phyloP scores from a whole-genome alignment of 805 yeast genomes.

The Schwanniomyces sp. region DNA sequence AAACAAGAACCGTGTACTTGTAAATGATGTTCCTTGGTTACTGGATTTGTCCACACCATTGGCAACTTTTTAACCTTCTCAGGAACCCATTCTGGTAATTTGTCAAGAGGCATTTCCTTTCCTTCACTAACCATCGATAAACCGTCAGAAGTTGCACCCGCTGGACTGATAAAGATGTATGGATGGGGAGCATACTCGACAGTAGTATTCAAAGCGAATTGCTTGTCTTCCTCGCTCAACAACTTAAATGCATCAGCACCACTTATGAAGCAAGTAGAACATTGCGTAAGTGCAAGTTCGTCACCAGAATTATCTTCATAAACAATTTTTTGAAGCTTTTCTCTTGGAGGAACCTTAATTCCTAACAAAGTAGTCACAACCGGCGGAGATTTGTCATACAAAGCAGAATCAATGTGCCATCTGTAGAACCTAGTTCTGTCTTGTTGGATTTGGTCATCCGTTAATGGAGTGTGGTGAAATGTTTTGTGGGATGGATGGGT shows the following conservation, averaged over 20 bases:
- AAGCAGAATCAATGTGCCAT: slow-evolving; percentile 93
- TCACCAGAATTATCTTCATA: slow-evolving; percentile 62
- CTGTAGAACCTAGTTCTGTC: slow-evolving; percentile 81
- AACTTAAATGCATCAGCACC: slow-evolving; percentile 77
- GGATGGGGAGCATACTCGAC: slow-evolving; percentile 94
- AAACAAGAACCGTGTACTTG: slow-evolving; percentile 91
- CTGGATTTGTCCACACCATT: slow-evolving; percentile 90
- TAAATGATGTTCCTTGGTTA: slow-evolving; percentile 76
- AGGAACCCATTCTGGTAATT: slow-evolving; percentile 83
- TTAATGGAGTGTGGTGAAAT: slow-evolving; percentile 69
- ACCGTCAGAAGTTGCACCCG: slow-evolving; percentile 83
- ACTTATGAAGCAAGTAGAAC: slow-evolving; percentile 86
- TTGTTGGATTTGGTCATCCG: slow-evolving; percentile 61
- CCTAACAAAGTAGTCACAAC: slow-evolving; percentile 83
- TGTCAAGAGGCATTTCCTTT: slow-evolving; percentile 62
- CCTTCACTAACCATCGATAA: slow-evolving; percentile 82
- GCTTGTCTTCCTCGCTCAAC: slow-evolving; percentile 67
- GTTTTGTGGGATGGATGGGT: slow-evolving; percentile 84
- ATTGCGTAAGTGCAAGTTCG: slow-evolving; percentile 66
- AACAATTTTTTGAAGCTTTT: slow-evolving; percentile 60
- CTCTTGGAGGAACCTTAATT: slow-evolving; percentile 70
- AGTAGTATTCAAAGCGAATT: slow-evolving; percentile 71
- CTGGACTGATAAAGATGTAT: slow-evolving; percentile 77
- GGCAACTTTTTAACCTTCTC: slow-evolving; percentile 76
- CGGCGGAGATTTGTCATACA: slow-evolving; percentile 85